Conservation (phyloP, 2,329 filamentous ascomycete species). For the Talaromyces sp. region DNA sequence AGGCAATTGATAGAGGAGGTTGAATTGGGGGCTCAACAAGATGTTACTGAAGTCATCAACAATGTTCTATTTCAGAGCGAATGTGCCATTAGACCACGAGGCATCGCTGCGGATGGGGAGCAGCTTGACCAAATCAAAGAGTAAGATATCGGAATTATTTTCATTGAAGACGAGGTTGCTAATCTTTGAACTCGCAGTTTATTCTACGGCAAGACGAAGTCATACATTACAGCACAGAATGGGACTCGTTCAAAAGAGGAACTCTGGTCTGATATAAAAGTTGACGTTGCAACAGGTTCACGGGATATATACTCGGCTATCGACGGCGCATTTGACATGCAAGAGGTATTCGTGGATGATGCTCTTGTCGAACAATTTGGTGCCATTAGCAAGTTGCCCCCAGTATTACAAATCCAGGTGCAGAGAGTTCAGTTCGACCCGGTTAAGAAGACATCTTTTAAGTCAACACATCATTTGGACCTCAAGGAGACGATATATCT, state of each 20-base stretch:
- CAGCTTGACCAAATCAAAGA: conserved; percentile 77
- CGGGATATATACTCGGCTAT: conserved; percentile 76
- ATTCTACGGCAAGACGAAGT: conserved; percentile 47
- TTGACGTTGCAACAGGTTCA: conserved; percentile 54
- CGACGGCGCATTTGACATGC: conserved; percentile 76
- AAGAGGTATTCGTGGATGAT: conserved; percentile 65
- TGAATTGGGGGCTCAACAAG: conserved; percentile 70
- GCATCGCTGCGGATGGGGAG: conserved; percentile 62
- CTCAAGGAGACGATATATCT: conserved; percentile 80
- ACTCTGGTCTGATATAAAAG: conserved; percentile 58
- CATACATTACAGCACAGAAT: conserved; percentile 43
- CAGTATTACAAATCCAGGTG: conserved; percentile 82
- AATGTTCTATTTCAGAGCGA: conserved; percentile 88
- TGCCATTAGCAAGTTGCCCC: conserved; percentile 70
- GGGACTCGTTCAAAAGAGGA: conserved; percentile 49
- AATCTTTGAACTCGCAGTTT: conserved; percentile 28
- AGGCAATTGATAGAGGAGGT: conserved; percentile 45
- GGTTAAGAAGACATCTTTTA: conserved; percentile 55
- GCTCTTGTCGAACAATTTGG: conserved; percentile 58
- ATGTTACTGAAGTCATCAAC: conserved; percentile 92
- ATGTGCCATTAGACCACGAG: conserved; percentile 72
- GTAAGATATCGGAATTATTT: conserved; percentile 23
- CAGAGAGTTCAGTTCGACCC: conserved; percentile 72
- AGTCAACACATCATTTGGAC: conserved; percentile 70
- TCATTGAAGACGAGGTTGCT: not conserved